Percentiles rank a stretch among this genome's conserved stretches.
Evolutionary conservation across 352 stramenopile species (phyloP).

Genomic region (Elongisporangium senticosum): DNA sequence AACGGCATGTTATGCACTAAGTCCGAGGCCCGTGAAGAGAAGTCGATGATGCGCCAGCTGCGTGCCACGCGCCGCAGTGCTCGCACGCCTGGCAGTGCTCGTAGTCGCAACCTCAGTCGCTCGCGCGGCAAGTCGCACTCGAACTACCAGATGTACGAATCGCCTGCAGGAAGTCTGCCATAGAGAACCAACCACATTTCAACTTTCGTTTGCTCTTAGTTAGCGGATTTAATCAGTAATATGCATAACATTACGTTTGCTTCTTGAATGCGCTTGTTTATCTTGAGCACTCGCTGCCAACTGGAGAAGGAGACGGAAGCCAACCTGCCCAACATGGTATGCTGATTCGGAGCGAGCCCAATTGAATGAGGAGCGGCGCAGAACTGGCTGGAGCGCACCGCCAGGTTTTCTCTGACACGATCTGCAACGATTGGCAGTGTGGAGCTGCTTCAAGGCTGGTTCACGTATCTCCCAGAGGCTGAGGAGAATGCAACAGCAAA

Average conservation of each 20-base stretch:
- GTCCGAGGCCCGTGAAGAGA: slow-evolving; percentile 47
- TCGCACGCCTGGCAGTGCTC: slow-evolving; percentile 50
- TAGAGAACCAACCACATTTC: slow-evolving; percentile 13
- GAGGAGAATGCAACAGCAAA: too few relatives aligned
- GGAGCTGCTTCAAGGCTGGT: too few relatives aligned
- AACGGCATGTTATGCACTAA: slow-evolving; percentile 73
- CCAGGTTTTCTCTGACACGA: too few relatives aligned
- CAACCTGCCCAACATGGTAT: too few relatives aligned
- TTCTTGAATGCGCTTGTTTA: background rate
- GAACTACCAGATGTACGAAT: slow-evolving; percentile 70
- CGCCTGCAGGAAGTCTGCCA: slow-evolving; percentile 38
- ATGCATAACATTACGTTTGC: background rate
- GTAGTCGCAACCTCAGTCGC: slow-evolving; percentile 57
- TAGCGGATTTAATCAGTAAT: background rate
- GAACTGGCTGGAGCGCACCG: too few relatives aligned
- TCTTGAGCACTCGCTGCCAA: too few relatives aligned
- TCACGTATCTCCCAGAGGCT: too few relatives aligned
- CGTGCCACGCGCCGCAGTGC: slow-evolving; percentile 45
- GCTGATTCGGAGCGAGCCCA: too few relatives aligned
- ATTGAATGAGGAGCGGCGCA: too few relatives aligned
- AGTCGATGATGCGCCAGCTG: slow-evolving; percentile 37
- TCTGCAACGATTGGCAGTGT: too few relatives aligned
- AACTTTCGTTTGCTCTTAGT: background rate
- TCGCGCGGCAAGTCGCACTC: slow-evolving; percentile 59
- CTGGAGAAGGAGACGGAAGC: too few relatives aligned